phyloP scores from a whole-genome alignment of 116 monocot genomes.

The Zostera marina region DNA sequence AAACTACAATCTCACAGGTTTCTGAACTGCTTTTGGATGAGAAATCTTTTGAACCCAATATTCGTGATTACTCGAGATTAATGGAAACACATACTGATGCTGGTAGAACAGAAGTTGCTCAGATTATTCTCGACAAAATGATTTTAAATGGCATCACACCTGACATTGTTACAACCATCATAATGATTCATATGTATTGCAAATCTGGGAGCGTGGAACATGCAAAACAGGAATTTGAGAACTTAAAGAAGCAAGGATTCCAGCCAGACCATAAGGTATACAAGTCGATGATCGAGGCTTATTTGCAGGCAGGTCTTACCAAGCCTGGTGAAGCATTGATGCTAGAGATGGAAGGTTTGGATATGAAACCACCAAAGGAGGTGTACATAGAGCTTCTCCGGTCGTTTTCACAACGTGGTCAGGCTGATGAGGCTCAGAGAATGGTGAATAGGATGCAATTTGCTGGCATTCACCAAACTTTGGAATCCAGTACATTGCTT shows the following conservation, averaged over 20 bases:
- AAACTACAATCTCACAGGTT: conserved; percentile 19
- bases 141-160: conserved; percentile 42
- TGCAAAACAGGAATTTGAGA: conserved; percentile 46
- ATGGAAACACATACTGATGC: conserved; percentile 50
- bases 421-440: conserved; percentile 40
- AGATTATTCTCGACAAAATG: conserved; percentile 71
- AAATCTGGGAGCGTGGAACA: conserved; percentile 42
- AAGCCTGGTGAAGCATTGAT: conserved; percentile 34
- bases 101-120: conserved; percentile 33
- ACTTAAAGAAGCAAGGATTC: conserved; percentile 37
- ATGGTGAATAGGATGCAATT: conserved; percentile 53
- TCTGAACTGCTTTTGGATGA: conserved; percentile 55
- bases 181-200: conserved; percentile 75
- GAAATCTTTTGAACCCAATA: conserved; percentile 50
- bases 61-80: conserved; percentile 72
- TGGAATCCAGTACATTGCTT: conserved; percentile 38
- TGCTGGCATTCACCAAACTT: conserved; percentile 33
- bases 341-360: conserved; percentile 43
- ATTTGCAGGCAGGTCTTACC: conserved; percentile 46
- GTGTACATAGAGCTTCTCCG: conserved; percentile 39
- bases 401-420: conserved; percentile 33
- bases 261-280: conserved; percentile 44
- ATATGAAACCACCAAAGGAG: conserved; percentile 62
- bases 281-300: conserved; percentile 55
- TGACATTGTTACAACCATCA: conserved; percentile 38